Base-by-base conservation (phyloP, 2,329 filamentous ascomycete species). In the Fusarium subglutinans region DNA sequence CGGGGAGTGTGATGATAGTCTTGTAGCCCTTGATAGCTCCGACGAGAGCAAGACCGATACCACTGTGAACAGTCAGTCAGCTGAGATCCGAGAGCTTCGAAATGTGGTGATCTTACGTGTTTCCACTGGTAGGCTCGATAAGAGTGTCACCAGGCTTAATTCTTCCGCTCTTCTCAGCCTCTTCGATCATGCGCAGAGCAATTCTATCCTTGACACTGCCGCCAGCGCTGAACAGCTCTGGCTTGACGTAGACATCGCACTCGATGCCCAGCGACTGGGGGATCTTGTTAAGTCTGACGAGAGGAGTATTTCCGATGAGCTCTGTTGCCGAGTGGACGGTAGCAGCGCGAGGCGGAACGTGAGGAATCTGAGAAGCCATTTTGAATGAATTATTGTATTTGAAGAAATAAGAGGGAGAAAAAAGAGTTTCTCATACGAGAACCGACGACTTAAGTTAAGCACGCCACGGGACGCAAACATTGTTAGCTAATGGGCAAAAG, bases 91-190 rank as follows among this genome's bases (percentile, higher is more conserved):
- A 20, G 26, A 28, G 18, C 48, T 26, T 30, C 10, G 11, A 13
- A 18, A 13, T 22, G 2, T 22, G 18, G 26, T 43, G 10, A 57
- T 80, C 85, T 58, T 81, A 88, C 87, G 96, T 99, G 83, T 99
- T 99, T 63, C 96, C 96, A 80, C 94, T 98, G 54, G 96, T 99
- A 15, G 96, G 96, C 88, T 99, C 96, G 80, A 99, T 99, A 79
- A 99, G 86, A 59, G 95, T 98, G 84, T 98, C 95, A 64, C 96
- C 96, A 35, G 96, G 96, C 88, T 96, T 98, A 85, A 99, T 98
- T 75, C 96, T 91, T 51, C 96, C 96, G 59, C 90, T 92, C 81
- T 90, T 91, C 88, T 99, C 96, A 20, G 96, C 96, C 82, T 96
- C 93, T 84, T 98, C 95, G 71, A 99, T 93, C 96, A 99, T 99